These are phyloP conservation scores for Microbotryum silenes-acaulis DNA, from an alignment of 1,284 basidiomycete genomes.

Conservation along the genomic window DNA sequence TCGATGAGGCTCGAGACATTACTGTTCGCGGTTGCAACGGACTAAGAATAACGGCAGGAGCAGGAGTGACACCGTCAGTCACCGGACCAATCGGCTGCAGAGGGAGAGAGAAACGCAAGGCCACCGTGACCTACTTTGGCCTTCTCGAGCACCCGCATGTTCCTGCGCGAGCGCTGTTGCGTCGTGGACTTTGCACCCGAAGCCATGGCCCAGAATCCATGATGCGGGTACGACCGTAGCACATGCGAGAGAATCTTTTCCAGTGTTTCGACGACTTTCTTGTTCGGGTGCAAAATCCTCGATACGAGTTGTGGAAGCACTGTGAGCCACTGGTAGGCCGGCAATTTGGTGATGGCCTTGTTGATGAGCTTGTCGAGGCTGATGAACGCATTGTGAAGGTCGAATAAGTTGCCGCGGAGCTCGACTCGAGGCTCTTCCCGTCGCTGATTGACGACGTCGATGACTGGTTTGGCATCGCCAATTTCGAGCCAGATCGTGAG, in stretches of 20 bases:
- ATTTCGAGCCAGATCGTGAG: conserved; percentile 93
- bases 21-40: too few species aligned
- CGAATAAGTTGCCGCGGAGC: conserved; percentile 3
- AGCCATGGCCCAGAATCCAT: conserved; percentile 88
- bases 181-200: conserved; percentile 83
- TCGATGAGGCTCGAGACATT: conserved; percentile 44
- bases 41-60: too few species aligned
- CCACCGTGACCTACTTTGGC: conserved; percentile 50
- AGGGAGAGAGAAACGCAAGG: too few species aligned
- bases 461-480: conserved; percentile 49
- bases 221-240: conserved; percentile 74
- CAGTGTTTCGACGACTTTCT: conserved; percentile 60
- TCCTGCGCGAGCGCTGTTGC: conserved; percentile 54
- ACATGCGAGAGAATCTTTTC: conserved; percentile 65
- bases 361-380: conserved; percentile 54
- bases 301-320: conserved; percentile 97
- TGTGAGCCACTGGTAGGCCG: conserved; percentile 85
- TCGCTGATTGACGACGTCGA: conserved; percentile 28
- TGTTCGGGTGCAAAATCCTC: conserved; percentile 72
- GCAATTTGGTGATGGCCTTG: conserved; percentile 54
- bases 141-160: conserved; percentile 56
- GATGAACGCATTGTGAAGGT: conserved; percentile 45
- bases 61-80: too few species aligned
- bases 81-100: too few species aligned
- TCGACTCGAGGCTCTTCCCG: conserved; percentile 25